A percentile compares a stretch with the other conserved stretches of the same genome.
Conservation (phyloP, 768 basidiomycete genomes). For the Russula virescens region DNA sequence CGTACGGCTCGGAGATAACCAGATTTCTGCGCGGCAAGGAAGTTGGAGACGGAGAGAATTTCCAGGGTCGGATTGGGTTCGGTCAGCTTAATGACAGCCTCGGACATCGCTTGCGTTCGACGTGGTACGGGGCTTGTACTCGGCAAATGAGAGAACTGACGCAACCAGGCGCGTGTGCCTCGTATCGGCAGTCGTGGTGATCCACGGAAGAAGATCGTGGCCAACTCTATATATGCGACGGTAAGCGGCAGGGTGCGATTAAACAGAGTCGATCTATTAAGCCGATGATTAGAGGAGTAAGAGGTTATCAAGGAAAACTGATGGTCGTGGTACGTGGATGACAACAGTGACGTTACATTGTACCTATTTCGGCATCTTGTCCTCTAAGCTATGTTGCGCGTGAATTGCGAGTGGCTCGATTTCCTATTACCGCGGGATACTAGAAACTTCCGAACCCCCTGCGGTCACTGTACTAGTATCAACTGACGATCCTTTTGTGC, state of each 20-base stretch:
- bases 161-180: not conserved
- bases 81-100: not conserved
- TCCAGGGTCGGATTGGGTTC: not conserved
- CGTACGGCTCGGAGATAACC: conserved; percentile 18
- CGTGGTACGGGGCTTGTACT: not conserved
- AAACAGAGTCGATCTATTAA: not conserved
- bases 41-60: conserved; percentile 10
- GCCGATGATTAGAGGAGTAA: not conserved
- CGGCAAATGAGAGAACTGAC: not conserved
- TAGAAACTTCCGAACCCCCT: no score
- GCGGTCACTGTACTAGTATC: no score
- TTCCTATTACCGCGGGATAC: no score
- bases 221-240: not conserved
- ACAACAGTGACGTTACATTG: not conserved
- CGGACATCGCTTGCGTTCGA: not conserved
- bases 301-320: not conserved
- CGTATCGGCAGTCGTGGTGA: not conserved
- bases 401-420: no score
- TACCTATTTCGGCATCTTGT: not conserved
- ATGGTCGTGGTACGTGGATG: not conserved
- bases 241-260: not conserved
- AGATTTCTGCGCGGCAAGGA: conserved; percentile 21
- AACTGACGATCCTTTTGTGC: no score
- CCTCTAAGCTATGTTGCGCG: no score
- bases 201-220: conserved; percentile 4